A percentile compares a stretch with the other conserved stretches of the same genome.
phyloP scores from a whole-genome alignment of 306 rosid genomes.

The Dalbergia cultrata region DNA sequence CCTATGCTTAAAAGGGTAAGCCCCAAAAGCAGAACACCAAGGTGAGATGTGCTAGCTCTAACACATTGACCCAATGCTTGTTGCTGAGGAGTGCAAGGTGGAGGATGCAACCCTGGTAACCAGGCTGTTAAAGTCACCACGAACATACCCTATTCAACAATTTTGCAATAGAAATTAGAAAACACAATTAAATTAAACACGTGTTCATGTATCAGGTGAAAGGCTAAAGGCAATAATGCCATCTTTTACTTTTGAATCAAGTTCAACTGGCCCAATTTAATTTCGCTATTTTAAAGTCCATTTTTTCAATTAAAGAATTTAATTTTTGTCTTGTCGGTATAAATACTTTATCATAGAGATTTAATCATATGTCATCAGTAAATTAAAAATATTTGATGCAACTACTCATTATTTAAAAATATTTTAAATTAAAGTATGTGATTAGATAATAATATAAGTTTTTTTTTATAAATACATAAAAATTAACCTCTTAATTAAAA shows the following conservation, averaged over 20 bases:
- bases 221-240: too few species aligned
- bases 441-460: too few species aligned
- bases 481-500: not conserved
- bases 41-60: conserved; percentile 46
- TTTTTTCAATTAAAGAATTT: not conserved
- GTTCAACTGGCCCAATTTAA: too few species aligned
- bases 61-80: conserved; percentile 53
- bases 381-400: too few species aligned
- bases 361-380: too few species aligned
- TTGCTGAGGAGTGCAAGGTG: conserved; percentile 53
- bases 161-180: not conserved
- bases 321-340: too few species aligned
- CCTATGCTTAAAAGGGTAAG: conserved; percentile 67
- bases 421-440: too few species aligned
- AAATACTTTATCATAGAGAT: too few species aligned
- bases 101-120: conserved; percentile 74
- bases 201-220: too few species aligned
- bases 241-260: too few species aligned
- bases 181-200: not conserved
- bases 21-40: conserved; percentile 59
- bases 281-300: not conserved
- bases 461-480: too few species aligned
- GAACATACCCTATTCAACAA: conserved; percentile 71
- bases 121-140: conserved; percentile 70
- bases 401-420: too few species aligned